Conservation (phyloP, 2,329 filamentous ascomycete genomes). For the Parastagonospora avenae region DNA sequence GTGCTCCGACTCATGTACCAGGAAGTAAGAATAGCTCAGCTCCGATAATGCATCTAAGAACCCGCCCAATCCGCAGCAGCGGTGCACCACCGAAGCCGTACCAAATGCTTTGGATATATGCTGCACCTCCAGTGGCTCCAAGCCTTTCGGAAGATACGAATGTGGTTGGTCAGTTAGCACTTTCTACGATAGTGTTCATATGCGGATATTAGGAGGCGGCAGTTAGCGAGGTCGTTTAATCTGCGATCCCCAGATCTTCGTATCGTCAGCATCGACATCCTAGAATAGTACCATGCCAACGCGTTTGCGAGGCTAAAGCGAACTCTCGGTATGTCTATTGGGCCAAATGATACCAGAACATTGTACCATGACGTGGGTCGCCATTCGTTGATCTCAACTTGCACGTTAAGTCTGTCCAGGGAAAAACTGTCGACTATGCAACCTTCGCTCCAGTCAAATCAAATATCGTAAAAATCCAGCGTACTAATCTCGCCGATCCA, state of each 20-base stretch:
- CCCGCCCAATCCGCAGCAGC: conserved; percentile 2
- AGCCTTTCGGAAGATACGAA: not conserved
- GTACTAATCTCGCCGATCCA: too few relatives aligned
- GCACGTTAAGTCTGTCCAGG: too few relatives aligned
- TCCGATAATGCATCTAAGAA: not conserved
- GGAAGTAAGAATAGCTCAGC: conserved; percentile 8
- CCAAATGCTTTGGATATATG: conserved; percentile 4
- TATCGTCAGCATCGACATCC: not conserved
- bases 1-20: not conserved
- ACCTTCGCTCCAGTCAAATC: too few relatives aligned
- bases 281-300: too few relatives aligned
- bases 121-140: conserved; percentile 1
- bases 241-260: conserved; percentile 13
- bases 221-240: conserved; percentile 18
- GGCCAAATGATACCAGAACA: too few relatives aligned
- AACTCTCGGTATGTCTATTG: too few relatives aligned
- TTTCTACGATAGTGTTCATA: conserved; percentile 12
- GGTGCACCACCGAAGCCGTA: not conserved
- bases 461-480: too few relatives aligned
- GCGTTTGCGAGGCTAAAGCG: too few relatives aligned
- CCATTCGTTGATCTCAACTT: too few relatives aligned
- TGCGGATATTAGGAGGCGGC: conserved; percentile 13
- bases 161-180: not conserved
- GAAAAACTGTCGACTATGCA: too few relatives aligned
- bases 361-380: too few relatives aligned